Evolutionary conservation across 2,329 filamentous ascomycete genomes (phyloP).

Genomic region (Seiridium unicorne): DNA sequence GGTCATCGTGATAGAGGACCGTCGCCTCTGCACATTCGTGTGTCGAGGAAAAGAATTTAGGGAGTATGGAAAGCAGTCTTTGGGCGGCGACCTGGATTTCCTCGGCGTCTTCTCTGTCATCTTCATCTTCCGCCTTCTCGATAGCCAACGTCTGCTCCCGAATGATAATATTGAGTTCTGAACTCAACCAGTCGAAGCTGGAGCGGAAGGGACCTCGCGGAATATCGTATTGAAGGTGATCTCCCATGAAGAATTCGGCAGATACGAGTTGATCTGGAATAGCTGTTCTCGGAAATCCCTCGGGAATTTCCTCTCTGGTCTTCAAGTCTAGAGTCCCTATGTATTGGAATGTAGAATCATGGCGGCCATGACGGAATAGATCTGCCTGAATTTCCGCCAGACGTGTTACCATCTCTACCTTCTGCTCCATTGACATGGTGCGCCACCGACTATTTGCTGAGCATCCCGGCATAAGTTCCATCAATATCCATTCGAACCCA

Average conservation of each 20-base stretch:
- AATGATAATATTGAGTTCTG: slow-evolving; percentile 28
- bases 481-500: slow-evolving; percentile 40
- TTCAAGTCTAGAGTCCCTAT: slow-evolving; percentile 3
- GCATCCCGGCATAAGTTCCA: slow-evolving; percentile 26
- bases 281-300: neutral
- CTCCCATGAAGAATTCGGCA: slow-evolving; percentile 30
- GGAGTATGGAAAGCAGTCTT: neutral
- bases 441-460: slow-evolving; percentile 20
- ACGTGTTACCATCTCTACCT: slow-evolving; percentile 26
- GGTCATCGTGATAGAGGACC: slow-evolving; percentile 34
- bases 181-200: slow-evolving; percentile 35
- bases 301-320: slow-evolving; percentile 17
- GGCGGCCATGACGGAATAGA: slow-evolving; percentile 16
- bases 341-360: neutral
- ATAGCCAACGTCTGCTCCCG: slow-evolving; percentile 22
- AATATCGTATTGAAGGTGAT: slow-evolving; percentile 28
- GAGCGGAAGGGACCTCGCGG: slow-evolving; percentile 34
- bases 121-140: slow-evolving; percentile 5
- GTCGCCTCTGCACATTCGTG: slow-evolving; percentile 22
- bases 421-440: slow-evolving; percentile 28
- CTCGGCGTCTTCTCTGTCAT: slow-evolving; percentile 7
- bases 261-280: slow-evolving; percentile 28
- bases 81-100: neutral
- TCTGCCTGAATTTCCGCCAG: slow-evolving; percentile 29
- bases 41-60: neutral